phyloP scores from a whole-genome alignment of 371 early-diverging fungal genomes.

The Actinomucor elegans region DNA sequence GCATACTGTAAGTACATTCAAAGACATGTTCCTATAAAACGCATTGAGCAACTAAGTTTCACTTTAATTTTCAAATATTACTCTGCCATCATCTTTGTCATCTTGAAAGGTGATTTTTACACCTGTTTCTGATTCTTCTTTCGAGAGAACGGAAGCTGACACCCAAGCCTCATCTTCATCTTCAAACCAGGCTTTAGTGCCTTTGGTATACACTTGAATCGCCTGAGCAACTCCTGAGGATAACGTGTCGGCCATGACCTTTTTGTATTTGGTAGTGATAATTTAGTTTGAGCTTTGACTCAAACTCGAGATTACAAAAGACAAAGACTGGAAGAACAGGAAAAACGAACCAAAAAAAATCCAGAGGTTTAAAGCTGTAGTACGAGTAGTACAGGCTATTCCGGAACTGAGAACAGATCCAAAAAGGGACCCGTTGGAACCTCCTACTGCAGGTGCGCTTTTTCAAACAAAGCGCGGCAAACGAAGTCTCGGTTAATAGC shows the following conservation, averaged over 20 bases:
- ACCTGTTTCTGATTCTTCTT: constrained; percentile 53
- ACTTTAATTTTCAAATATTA: constrained; percentile 12
- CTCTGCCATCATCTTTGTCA: constrained; percentile 63
- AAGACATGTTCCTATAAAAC: constrained; percentile 64
- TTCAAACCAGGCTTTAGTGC: constrained; percentile 86
- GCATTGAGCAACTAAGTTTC: too few relatives aligned
- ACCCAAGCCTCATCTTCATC: constrained; percentile 90
- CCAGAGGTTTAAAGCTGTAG: too few relatives aligned
- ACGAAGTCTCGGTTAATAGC: too few relatives aligned
- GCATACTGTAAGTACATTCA: constrained; percentile 67
- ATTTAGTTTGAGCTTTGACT: not conserved
- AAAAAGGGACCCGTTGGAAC: too few relatives aligned
- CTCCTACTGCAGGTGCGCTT: not conserved
- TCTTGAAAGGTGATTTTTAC: constrained; percentile 67
- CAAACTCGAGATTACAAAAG: not conserved
- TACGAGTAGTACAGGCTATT: not conserved
- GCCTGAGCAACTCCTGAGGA: constrained; percentile 48
- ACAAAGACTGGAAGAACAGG: not conserved
- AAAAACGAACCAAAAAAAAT: not conserved
- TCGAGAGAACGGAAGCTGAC: constrained; percentile 63
- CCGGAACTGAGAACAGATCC: not conserved
- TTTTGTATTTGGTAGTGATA: not conserved
- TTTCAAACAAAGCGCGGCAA: too few relatives aligned
- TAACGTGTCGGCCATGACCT: constrained; percentile 17
- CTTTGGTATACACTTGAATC: constrained; percentile 65